These are phyloP conservation scores for Bromus sterilis DNA, from an alignment of 176 grass and related monocot genomes.

Conservation along the genomic window DNA sequence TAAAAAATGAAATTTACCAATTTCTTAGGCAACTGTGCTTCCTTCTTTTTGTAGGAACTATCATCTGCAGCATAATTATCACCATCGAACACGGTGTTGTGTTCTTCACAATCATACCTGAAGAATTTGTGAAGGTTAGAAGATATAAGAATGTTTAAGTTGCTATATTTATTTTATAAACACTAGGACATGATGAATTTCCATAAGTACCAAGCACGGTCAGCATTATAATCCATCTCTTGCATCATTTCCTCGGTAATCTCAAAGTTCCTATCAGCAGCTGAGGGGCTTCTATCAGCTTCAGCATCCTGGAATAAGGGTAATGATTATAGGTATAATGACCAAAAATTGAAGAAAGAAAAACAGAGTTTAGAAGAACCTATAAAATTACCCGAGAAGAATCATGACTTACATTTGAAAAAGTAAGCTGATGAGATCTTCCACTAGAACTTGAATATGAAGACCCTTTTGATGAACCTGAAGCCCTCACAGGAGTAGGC, in stretches of 20 bases:
- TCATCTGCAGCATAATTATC: constrained; percentile 77
- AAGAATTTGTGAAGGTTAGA: constrained; percentile 22
- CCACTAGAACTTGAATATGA: constrained; percentile 51
- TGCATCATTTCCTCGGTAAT: constrained; percentile 93
- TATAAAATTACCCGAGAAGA: not conserved
- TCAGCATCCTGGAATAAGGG: constrained; percentile 45
- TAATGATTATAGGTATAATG: constrained; percentile 6
- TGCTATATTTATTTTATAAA: not conserved
- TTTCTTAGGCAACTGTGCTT: constrained; percentile 77
- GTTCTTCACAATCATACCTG: constrained; percentile 99
- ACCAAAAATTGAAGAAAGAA: not conserved
- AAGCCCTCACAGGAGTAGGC: constrained; percentile 72
- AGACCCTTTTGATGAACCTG: constrained; percentile 75
- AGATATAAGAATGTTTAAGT: not conserved
- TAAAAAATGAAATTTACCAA: constrained; percentile 48
- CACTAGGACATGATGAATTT: not conserved
- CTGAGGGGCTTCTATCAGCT: constrained; percentile 55
- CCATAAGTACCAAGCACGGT: constrained; percentile 77
- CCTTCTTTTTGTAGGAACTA: constrained; percentile 74
- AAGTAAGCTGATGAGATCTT: constrained; percentile 61
- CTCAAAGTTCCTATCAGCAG: constrained; percentile 51
- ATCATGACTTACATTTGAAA: constrained; percentile 57
- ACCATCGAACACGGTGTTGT: constrained; percentile 80
- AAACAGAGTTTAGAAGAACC: not conserved
- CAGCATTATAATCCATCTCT: constrained; percentile 92